A percentile compares a stretch with the other conserved stretches of the same genome.
Evolutionary conservation across 139 green algal species (phyloP).

Genomic region (Ettlia oleoabundans): DNA sequence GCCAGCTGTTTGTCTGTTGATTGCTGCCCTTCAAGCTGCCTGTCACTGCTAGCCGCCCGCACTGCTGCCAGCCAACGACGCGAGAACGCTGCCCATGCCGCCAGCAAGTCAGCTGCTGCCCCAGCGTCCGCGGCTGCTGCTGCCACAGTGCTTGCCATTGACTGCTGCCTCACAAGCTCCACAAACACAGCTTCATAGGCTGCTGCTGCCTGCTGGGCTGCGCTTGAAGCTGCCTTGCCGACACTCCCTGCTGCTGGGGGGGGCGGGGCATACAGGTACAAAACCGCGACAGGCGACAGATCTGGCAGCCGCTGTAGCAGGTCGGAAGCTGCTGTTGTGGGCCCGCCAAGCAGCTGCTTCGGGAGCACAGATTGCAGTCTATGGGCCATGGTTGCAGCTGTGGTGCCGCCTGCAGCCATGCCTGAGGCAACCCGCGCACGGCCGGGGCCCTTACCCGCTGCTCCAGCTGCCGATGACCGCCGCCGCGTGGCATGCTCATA

Average conservation of each 20-base stretch:
- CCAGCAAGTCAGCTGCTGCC: not conserved
- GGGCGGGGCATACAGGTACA: slow-evolving; percentile 22
- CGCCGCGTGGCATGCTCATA: slow-evolving; percentile 34
- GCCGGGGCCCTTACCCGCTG: not conserved
- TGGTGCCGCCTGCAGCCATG: not conserved
- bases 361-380: slow-evolving; percentile 26
- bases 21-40: not conserved
- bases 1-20: not conserved
- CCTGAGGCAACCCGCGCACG: not conserved
- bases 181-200: slow-evolving; percentile 27
- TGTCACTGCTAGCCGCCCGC: not conserved
- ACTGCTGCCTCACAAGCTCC: not conserved
- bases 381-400: not conserved
- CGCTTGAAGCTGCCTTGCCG: not conserved
- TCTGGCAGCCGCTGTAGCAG: slow-evolving; percentile 33
- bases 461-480: not conserved
- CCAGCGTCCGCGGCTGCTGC: not conserved
- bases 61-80: slow-evolving; percentile 29
- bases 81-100: slow-evolving; percentile 25
- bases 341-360: slow-evolving; percentile 37
- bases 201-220: slow-evolving; percentile 9
- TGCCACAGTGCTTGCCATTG: not conserved
- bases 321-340: not conserved
- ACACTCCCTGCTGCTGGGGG: not conserved
- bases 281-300: slow-evolving; percentile 8